phyloP scores from a whole-genome alignment of 306 rosid species.

The Lathyrus sativus region DNA sequence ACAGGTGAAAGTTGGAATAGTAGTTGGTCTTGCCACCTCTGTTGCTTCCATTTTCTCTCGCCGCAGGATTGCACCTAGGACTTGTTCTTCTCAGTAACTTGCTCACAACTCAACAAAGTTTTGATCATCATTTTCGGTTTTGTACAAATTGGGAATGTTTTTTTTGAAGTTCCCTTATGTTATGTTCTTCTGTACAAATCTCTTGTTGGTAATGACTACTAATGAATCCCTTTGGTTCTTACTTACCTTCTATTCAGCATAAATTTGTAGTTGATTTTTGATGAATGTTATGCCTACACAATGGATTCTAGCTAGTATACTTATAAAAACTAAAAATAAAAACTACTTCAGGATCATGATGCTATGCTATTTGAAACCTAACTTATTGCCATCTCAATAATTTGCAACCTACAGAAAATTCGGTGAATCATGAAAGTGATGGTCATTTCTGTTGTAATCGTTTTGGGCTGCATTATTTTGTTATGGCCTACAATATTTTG shows the following conservation, averaged over 20 bases:
- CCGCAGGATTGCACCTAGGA: neutral
- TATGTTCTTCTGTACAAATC: constrained; percentile 29
- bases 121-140: constrained; percentile 9
- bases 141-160: constrained; percentile 35
- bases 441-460: too few relatives aligned
- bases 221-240: constrained; percentile 30
- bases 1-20: constrained; percentile 63
- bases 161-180: neutral
- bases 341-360: neutral
- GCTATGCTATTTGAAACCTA: neutral
- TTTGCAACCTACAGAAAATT: too few relatives aligned
- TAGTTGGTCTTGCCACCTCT: constrained; percentile 62
- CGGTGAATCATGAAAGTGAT: too few relatives aligned
- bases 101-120: neutral
- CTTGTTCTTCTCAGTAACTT: constrained; percentile 9
- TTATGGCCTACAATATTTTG: too few relatives aligned
- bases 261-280: neutral
- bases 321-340: too few relatives aligned
- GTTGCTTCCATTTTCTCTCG: constrained; percentile 65
- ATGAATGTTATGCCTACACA: too few relatives aligned
- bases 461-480: too few relatives aligned
- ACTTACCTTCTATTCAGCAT: neutral
- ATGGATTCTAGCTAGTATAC: neutral
- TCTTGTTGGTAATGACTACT: neutral
- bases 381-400: too few relatives aligned